Evolutionary conservation across 106 monocot genomes (phyloP).

Genomic region (Dendrobium nobile): DNA sequence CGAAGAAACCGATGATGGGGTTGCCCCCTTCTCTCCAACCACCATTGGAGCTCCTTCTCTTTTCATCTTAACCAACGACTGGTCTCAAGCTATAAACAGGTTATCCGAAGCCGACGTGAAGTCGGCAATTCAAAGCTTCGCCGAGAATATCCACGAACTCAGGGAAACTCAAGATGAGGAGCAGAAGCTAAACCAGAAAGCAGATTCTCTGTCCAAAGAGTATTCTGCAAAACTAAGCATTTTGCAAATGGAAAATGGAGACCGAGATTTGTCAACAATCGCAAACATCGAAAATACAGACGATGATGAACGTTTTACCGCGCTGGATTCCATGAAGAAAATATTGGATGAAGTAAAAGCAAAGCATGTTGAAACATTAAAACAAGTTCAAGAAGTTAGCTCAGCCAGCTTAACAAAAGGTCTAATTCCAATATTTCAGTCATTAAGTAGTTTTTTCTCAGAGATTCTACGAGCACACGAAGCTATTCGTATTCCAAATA

Average conservation of each 20-base stretch:
- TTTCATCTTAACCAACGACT: conserved; percentile 67
- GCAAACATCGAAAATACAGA: conserved; percentile 1
- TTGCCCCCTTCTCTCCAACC: conserved; percentile 68
- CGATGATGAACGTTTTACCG: conserved; percentile 7
- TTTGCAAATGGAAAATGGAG: conserved; percentile 28
- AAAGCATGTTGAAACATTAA: conserved; percentile 41
- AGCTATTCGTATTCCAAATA: conserved; percentile 31
- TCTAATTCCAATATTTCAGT: conserved; percentile 53
- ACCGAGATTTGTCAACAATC: conserved; percentile 26
- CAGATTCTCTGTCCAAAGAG: conserved; percentile 42
- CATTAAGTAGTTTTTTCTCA: conserved; percentile 36
- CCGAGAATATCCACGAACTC: conserved; percentile 26
- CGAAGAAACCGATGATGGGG: conserved; percentile 13
- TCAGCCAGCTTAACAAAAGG: conserved; percentile 41
- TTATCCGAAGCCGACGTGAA: conserved; percentile 43
- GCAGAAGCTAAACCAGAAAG: conserved; percentile 31
- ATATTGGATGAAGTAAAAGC: conserved; percentile 58
- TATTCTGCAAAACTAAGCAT: conserved; percentile 29
- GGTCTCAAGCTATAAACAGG: conserved; percentile 41
- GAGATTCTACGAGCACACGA: conserved; percentile 48
- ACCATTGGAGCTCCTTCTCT: conserved; percentile 55
- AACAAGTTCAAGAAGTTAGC: conserved; percentile 26
- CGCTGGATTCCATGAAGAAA: conserved; percentile 35
- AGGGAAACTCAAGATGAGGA: conserved; percentile 47
- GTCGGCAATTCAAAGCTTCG: conserved; percentile 34